These are phyloP conservation scores for Curvularia hawaiiensis DNA, from an alignment of 2,329 filamentous ascomycete species.

Conservation along the genomic window DNA sequence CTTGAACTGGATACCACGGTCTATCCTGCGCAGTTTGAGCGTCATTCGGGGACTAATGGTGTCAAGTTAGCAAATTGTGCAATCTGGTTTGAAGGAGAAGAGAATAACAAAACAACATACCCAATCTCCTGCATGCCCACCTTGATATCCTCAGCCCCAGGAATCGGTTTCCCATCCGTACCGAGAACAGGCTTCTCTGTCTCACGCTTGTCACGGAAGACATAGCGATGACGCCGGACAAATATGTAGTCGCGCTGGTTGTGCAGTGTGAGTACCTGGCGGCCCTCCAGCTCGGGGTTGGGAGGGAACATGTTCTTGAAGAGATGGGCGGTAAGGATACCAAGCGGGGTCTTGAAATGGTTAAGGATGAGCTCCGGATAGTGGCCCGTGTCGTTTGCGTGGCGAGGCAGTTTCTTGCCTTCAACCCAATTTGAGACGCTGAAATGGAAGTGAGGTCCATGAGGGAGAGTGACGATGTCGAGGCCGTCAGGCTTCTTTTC, in stretches of 20 bases:
- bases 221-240: conserved; percentile 84
- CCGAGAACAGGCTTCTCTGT: conserved; percentile 87
- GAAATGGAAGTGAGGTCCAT: conserved; percentile 92
- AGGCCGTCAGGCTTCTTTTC: conserved; percentile 82
- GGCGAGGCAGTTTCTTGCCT: conserved; percentile 83
- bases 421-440: conserved; percentile 89
- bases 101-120: conserved; percentile 51
- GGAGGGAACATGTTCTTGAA: conserved; percentile 82
- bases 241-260: conserved; percentile 98
- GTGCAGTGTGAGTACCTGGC: conserved; percentile 90
- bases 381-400: conserved; percentile 85
- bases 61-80: conserved; percentile 6
- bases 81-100: conserved; percentile 39
- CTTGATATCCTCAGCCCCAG: conserved; percentile 83
- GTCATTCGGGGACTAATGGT: conserved; percentile 62
- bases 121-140: conserved; percentile 91
- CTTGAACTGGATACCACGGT: conserved; percentile 81
- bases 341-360: conserved; percentile 92
- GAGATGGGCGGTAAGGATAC: conserved; percentile 80
- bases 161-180: conserved; percentile 79
- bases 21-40: conserved; percentile 86
- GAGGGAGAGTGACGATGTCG: conserved; percentile 81
- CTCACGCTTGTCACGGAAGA: conserved; percentile 85
- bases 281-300: conserved; percentile 79
- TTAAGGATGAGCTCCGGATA: conserved; percentile 90